Evolutionary conservation across 164 flowering plant species (phyloP).

Genomic region (Houttuynia cordata): DNA sequence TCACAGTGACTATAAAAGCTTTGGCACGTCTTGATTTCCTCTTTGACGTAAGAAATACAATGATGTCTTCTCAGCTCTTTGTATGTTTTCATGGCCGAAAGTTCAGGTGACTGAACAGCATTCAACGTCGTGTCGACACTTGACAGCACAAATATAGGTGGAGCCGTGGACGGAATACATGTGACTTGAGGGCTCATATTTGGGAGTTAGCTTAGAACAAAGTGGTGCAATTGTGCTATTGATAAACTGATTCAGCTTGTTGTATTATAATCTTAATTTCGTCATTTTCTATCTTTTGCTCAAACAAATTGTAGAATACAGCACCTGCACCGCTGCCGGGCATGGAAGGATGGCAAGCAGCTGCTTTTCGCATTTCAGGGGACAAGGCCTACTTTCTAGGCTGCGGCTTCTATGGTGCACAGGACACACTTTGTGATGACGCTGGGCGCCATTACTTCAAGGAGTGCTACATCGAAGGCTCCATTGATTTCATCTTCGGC

Average conservation of each 20-base stretch:
- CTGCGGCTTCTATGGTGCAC: slow-evolving; percentile 88
- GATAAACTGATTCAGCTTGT: background rate
- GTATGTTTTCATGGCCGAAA: background rate
- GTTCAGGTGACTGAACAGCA: background rate
- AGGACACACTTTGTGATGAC: slow-evolving; percentile 87
- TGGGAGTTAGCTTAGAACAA: too few species aligned
- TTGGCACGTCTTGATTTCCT: background rate
- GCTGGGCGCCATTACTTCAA: slow-evolving; percentile 95
- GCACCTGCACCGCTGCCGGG: slow-evolving; percentile 96
- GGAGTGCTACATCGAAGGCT: slow-evolving; percentile 89
- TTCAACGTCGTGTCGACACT: background rate
- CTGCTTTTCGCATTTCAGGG: slow-evolving; percentile 82
- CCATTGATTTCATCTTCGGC: slow-evolving; percentile 95
- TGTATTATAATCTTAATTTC: background rate
- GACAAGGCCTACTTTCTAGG: slow-evolving; percentile 87
- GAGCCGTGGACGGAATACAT: too few species aligned
- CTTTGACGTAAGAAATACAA: background rate
- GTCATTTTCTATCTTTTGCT: background rate
- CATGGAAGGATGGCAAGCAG: slow-evolving; percentile 93
- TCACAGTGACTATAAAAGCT: too few species aligned
- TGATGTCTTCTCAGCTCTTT: background rate
- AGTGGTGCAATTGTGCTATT: background rate
- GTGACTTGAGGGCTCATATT: too few species aligned
- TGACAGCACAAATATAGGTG: background rate
- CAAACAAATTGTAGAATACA: slow-evolving; percentile 43